A percentile compares a stretch with the other conserved stretches of the same genome.
These are phyloP conservation scores for Linaria vulgaris DNA, from an alignment of 257 asterid genomes.

Conservation along the genomic window DNA sequence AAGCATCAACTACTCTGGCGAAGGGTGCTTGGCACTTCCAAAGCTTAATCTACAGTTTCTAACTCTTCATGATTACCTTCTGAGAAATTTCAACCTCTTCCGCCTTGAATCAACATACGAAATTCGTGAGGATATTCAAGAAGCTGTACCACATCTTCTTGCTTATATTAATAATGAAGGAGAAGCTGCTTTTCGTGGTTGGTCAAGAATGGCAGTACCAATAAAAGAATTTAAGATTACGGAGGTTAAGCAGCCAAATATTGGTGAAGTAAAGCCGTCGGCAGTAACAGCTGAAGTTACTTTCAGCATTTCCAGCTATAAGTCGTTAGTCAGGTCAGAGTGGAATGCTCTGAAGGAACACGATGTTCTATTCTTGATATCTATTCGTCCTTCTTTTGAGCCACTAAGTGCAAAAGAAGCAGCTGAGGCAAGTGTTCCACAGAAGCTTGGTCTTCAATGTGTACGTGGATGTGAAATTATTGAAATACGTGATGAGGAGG, in stretches of 20 bases:
- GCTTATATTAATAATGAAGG: conserved; percentile 87
- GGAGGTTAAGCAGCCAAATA: conserved; percentile 89
- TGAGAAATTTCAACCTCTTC: conserved; percentile 94
- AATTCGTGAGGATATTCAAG: conserved; percentile 98
- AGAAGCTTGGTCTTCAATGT: conserved; percentile 89
- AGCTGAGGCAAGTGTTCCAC: conserved; percentile 80
- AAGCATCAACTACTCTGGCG: conserved; percentile 97
- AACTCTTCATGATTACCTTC: conserved; percentile 96
- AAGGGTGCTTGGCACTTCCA: conserved; percentile 99
- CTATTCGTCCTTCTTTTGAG: conserved; percentile 84
- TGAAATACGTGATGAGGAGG: conserved; percentile 96
- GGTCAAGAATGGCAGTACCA: conserved; percentile 99
- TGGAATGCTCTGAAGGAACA: conserved; percentile 99
- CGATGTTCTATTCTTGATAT: conserved; percentile 87
- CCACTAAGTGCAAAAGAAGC: conserved; percentile 93
- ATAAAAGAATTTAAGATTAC: conserved; percentile 74
- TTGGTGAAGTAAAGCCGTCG: conserved; percentile 96
- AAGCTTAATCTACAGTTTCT: conserved; percentile 93
- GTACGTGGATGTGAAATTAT: conserved; percentile 98
- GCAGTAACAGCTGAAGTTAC: conserved; percentile 88
- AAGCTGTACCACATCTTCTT: conserved; percentile 97
- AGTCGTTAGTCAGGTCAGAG: conserved; percentile 92
- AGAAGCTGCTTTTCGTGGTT: conserved; percentile 96
- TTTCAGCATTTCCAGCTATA: conserved; percentile 90
- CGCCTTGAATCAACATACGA: conserved; percentile 99